A percentile compares a stretch with the other conserved stretches of the same genome.
Conservation (phyloP, 768 basidiomycete species). For the Leccinum arenicola region DNA sequence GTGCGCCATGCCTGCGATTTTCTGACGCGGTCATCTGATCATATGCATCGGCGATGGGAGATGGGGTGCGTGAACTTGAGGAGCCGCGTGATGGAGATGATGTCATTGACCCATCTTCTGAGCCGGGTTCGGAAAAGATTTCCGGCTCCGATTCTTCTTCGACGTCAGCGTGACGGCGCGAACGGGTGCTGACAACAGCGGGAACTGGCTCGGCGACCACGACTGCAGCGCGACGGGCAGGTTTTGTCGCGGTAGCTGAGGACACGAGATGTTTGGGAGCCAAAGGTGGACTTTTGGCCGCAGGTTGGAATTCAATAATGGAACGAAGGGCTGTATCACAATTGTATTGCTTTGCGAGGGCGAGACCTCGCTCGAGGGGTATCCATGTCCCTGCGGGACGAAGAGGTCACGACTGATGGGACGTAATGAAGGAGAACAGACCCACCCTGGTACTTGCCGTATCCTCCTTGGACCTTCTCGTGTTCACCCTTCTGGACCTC, state of each 20-base stretch:
- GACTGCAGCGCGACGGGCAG: slow-evolving; percentile 25
- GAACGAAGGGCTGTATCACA: slow-evolving; percentile 85
- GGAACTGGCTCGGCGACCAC: slow-evolving; percentile 16
- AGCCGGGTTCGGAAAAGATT: slow-evolving; percentile 62
- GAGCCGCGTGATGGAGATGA: slow-evolving; percentile 85
- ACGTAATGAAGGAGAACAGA: slow-evolving; percentile 10
- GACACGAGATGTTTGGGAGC: slow-evolving; percentile 96
- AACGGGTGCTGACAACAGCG: slow-evolving; percentile 48
- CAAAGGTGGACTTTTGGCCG: slow-evolving; percentile 86
- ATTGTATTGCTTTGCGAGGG: slow-evolving; percentile 88
- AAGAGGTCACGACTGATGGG: background rate
- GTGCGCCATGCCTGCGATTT: slow-evolving; percentile 35
- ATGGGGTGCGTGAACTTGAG: slow-evolving; percentile 91
- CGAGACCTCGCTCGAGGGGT: slow-evolving; percentile 86
- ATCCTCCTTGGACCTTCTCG: slow-evolving; percentile 99
- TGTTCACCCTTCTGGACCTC: slow-evolving; percentile 99
- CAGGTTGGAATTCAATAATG: slow-evolving; percentile 91
- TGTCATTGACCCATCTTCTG: slow-evolving; percentile 88
- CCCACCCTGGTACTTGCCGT: slow-evolving; percentile 98
- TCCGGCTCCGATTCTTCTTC: slow-evolving; percentile 65
- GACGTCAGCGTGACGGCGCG: slow-evolving; percentile 47
- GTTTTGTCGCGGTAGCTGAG: slow-evolving; percentile 42
- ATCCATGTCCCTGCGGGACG: slow-evolving; percentile 90
- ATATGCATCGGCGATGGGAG: slow-evolving; percentile 61
- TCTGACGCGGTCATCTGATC: slow-evolving; percentile 26